Evolutionary conservation across 257 asterid genomes (phyloP), one percentile per base, ranked within the genome.

Genomic region (Oldenlandia corymbosa): DNA sequence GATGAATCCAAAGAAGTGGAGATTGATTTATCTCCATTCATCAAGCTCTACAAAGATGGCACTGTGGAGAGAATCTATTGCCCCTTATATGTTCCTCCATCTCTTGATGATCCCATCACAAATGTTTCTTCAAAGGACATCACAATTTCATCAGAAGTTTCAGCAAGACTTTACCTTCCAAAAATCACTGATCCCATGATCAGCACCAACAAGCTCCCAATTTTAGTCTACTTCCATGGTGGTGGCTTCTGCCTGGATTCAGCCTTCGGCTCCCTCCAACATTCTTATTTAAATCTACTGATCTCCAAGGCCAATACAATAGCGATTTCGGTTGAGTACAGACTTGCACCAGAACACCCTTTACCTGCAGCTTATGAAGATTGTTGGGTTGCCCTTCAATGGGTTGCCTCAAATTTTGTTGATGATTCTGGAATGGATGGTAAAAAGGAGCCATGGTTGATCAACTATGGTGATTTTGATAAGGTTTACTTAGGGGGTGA

Each of bases 291-390:
- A 1, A 77, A 66, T 55, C n/a, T 36, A 0, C 2, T 70, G 7
- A 69, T 53, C 1, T 39, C 76, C 10, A 61, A 73, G 54, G 49
- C 71, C 13, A 57, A 58, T 11, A 67, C 23, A 10, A 3, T 77
- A 16, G 61, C 66, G 0, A 37, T 77, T 42, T 77, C 82, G 10
- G 74, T 77, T 0, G 74, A 77, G 41, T 77, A 77, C 18, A 74
- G 83, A 7, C 74, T 73, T 7, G 84, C 88, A 14, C 91, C 91
- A 3, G 91, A 84, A 30, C 68, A 82, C 68, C 80, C 65, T 43
- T 42, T 79, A 24, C 84, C 86, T 1, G 72, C 80, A 0, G 79
- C 67, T 0, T 79, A 64, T 37, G 81, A 75, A 54, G 92, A 87
- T 42, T 75, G 77, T n/a, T 79, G 83, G 82, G 32, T 21, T 1